phyloP scores from a whole-genome alignment of 2,329 filamentous ascomycete species.

The Aspergillus transmontanensis region DNA sequence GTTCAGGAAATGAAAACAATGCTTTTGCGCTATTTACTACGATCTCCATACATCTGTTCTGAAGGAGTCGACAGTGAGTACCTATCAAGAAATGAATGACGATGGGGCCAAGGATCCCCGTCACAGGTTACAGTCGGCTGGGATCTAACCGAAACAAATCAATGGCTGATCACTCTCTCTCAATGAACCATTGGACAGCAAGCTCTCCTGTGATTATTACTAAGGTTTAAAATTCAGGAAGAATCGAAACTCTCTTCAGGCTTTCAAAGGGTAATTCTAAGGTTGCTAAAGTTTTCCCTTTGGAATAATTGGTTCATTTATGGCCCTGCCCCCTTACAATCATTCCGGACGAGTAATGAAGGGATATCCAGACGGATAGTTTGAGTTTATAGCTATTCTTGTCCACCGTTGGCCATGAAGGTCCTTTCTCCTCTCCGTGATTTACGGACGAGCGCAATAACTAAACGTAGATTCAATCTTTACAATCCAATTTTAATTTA shows the following conservation, averaged over 20 bases:
- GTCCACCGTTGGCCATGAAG: background rate
- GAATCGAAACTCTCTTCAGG: conserved; percentile 4
- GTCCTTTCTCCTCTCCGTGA: background rate
- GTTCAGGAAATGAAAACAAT: background rate
- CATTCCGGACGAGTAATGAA: conserved; percentile 24
- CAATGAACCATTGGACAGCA: conserved; percentile 14
- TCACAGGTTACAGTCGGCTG: conserved; percentile 16
- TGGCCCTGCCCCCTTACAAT: conserved; percentile 17
- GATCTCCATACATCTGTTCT: background rate
- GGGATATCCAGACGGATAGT: conserved; percentile 13
- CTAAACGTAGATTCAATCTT: background rate
- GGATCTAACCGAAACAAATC: conserved; percentile 21
- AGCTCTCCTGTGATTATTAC: conserved; percentile 8
- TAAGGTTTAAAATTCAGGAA: conserved; percentile 4
- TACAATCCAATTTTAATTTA: background rate
- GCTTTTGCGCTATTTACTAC: background rate
- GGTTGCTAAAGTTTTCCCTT: conserved; percentile 1
- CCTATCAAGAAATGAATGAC: background rate
- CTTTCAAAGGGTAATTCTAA: conserved; percentile 6
- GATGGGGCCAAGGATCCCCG: conserved; percentile 12
- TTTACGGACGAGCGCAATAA: background rate
- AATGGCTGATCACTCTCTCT: conserved; percentile 13
- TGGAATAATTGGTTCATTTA: conserved; percentile 18
- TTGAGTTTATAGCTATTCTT: background rate
- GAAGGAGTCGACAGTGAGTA: background rate